Percentiles rank a stretch among this genome's conserved stretches.
Evolutionary conservation across 164 flowering plant species (phyloP).

Genomic region (Berberis vulgaris): DNA sequence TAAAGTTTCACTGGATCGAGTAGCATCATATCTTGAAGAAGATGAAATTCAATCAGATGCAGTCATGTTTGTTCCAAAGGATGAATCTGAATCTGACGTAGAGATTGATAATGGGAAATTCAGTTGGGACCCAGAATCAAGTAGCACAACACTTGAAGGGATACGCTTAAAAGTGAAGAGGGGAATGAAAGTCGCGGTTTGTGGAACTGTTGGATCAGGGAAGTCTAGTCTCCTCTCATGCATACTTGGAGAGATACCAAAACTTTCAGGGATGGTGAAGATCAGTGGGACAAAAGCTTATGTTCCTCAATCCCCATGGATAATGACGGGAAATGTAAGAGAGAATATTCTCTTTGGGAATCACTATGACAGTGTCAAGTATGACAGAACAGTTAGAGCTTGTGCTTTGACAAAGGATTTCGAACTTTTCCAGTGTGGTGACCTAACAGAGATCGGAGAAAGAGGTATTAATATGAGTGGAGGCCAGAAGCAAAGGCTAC

Average conservation of each 20-base stretch:
- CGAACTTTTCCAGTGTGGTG: slow-evolving; percentile 74
- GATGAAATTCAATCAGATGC: slow-evolving; percentile 65
- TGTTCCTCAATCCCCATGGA: slow-evolving; percentile 96
- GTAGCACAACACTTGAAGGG: slow-evolving; percentile 43
- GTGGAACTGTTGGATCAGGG: slow-evolving; percentile 94
- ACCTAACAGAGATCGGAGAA: slow-evolving; percentile 91
- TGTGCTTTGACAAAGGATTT: slow-evolving; percentile 89
- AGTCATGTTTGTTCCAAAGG: slow-evolving; percentile 39
- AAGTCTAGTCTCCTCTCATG: slow-evolving; percentile 83
- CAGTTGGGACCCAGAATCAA: slow-evolving; percentile 60
- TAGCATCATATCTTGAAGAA: slow-evolving; percentile 64
- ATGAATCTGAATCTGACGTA: slow-evolving; percentile 36
- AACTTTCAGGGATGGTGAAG: slow-evolving; percentile 59
- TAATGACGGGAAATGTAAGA: slow-evolving; percentile 72
- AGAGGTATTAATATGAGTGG: slow-evolving; percentile 98
- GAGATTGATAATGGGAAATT: slow-evolving; percentile 60
- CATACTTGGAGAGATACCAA: slow-evolving; percentile 80
- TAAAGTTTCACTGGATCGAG: slow-evolving; percentile 78
- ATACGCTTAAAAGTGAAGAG: slow-evolving; percentile 55
- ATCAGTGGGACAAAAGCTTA: slow-evolving; percentile 86
- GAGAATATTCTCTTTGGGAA: slow-evolving; percentile 84
- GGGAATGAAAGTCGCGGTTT: slow-evolving; percentile 91
- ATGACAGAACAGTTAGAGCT: slow-evolving; percentile 57
- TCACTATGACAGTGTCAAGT: slow-evolving; percentile 42
- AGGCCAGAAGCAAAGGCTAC: slow-evolving; percentile 97